Base-by-base conservation (phyloP, 2,329 filamentous ascomycete species). In the Chaetomiaceae sp. region DNA sequence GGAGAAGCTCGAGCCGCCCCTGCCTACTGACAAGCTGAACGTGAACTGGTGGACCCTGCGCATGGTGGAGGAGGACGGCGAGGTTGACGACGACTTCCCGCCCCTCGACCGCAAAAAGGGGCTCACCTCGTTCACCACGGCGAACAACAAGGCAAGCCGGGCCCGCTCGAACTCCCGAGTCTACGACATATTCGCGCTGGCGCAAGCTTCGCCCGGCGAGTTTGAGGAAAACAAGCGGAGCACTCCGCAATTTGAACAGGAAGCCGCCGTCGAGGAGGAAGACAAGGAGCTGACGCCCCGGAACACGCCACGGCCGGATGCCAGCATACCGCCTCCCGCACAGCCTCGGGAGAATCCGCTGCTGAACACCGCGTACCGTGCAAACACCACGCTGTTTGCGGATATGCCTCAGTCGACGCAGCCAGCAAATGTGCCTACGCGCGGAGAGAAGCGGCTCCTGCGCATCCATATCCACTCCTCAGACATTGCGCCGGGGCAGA, bases 51-150 rank as follows among this genome's bases (percentile, higher is more conserved):
- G 86, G 84, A 87, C 82, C 19, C 68, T 94, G 46, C 78, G 86
- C 33, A 89, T 94, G 81, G 86, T 90, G 2, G 82, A 93, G 51
- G 81, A 93, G 60, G 86, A 87, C 46, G 88, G 85, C 39, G 87
- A 93, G 59, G 82, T 91, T 1, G 87, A 94, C 56, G 85, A 88
- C 54, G 88, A 93, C 59, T 93, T 93, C 54, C 86, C 86, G 26
- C 82, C 87, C 0, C 72, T 93, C 33, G 83, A 86, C 48, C 76
- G 87, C 29, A 87, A 79, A 18, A 85, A 84, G 57, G 76, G 82
- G 2, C 73, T 93, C n/a, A 79, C 78, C 6, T 81, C 87, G 17
- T 93, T 91, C 57, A 88, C 86, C 30, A 88, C 86, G 6, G 86
- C 84, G 51, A 90, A 91, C 61, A 89, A 88, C 60, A 75, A 80